Percentiles rank a stretch among this genome's conserved stretches.
phyloP scores from a whole-genome alignment of 1,284 basidiomycete species.

The Porphyrellus sp. region DNA sequence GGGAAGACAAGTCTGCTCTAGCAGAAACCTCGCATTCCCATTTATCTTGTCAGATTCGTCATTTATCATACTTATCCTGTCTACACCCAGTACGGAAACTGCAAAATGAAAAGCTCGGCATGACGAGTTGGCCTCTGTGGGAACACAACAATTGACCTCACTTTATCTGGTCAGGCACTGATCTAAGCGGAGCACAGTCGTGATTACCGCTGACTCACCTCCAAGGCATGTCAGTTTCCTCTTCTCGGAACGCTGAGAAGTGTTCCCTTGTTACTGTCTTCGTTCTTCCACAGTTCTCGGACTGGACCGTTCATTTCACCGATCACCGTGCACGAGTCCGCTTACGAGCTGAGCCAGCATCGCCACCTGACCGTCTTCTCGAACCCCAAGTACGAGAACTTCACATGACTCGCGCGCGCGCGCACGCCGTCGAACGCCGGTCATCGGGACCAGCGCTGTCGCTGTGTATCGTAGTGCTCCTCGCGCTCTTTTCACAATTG shows the following conservation, averaged over 20 bases:
- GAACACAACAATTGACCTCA: constrained; percentile 22
- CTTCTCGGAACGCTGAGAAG: constrained; percentile 15
- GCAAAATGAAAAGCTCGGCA: constrained; percentile 29
- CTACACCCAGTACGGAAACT: constrained; percentile 12
- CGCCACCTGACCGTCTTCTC: constrained; percentile 13
- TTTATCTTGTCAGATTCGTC: constrained; percentile 8
- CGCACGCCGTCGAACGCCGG: neutral
- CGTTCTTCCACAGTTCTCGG: constrained; percentile 20
- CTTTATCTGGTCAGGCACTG: constrained; percentile 34
- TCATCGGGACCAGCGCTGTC: neutral
- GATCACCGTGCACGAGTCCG: constrained; percentile 22
- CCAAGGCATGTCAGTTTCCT: constrained; percentile 24
- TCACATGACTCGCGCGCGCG: constrained; percentile 11
- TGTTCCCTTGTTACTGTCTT: neutral
- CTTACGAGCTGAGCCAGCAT: constrained; percentile 14
- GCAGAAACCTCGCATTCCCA: constrained; percentile 6
- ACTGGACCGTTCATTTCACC: constrained; percentile 25
- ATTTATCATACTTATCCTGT: constrained; percentile 24
- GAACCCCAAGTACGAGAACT: constrained; percentile 10
- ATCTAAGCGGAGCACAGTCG: constrained; percentile 23
- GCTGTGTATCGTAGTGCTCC: neutral
- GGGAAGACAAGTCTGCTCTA: neutral
- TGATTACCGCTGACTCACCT: constrained; percentile 29
- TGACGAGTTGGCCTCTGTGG: constrained; percentile 16
- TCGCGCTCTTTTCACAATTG: neutral